Base-by-base conservation (phyloP, 2,329 filamentous ascomycete species). In the Xylariaceae sp. region DNA sequence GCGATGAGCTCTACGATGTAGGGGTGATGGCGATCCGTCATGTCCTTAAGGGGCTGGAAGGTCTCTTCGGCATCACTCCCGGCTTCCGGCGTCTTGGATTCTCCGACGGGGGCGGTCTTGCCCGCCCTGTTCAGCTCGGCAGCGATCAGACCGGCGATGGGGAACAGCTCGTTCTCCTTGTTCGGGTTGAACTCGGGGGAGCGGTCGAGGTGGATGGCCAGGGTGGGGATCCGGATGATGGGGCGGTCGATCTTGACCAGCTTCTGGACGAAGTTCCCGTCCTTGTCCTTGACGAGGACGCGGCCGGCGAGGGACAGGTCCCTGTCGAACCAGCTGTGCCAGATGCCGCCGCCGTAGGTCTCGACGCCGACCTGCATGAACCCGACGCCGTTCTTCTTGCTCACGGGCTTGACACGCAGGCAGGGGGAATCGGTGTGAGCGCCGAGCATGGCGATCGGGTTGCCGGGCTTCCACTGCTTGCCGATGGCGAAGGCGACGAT, bases 321-420 rank as follows among this genome's bases (percentile, higher is more conserved):
- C 35, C 92, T 82, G 63, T 98, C 92, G 59, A 98, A 98, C 92
- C 85, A 98, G 32, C 87, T 94, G 65, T 96, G 89, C 90, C 90
- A 97, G 56, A 97, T 82, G 40, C 92, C 92, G 46, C 92, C 92
- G 37, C 92, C 92, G 59, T 98, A 98, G 2, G 88, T 90, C 71
- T 98, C 92, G 36, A 96, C 90, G 37, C 89, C 92, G 41, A 98
- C 82, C 66, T 98, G 92, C 47, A 96, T 67, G 63, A 92, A 98
- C 9, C 90, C 90, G 49, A 85, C 84, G 40, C 77, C 81, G 56
- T 78, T 76, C 68, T 90, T 92, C 67, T 90, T 95, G 59, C 87
- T 94, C 29, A 95, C 83, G 9, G 92, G 92, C 71, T 98, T 98
- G 61, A 98, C 72, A 43, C 90, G 83, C 34, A 98, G 76, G 53